Evolutionary conservation across 2,329 filamentous ascomycete species (phyloP), one percentile per base, ranked within the genome.

Genomic region (Cryphonectria radicalis): DNA sequence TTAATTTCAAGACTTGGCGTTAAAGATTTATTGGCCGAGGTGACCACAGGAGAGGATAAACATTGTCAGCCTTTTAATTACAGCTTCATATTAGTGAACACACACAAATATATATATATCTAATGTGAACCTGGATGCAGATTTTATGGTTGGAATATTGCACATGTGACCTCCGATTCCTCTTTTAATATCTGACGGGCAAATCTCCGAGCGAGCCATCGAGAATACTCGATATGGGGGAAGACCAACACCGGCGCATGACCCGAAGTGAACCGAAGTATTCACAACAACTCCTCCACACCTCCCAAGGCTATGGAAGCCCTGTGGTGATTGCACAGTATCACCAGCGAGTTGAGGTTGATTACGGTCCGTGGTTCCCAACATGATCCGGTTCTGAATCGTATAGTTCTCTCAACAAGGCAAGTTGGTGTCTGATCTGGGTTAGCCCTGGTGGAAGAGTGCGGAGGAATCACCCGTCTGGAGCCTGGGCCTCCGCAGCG

Each of bases 371-470:
- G 62, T 8, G 5, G 42, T 63, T 37, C 60, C 62, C 37, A 63
- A 17, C 11, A 63, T n/a, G 13, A 42, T 43, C 22, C 11, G 19
- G 55, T 37, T 17, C 25, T 25, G 62, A 42, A 4, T 14, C 14
- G 17, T 17, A 42, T 43, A 43, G 2, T 11, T 7, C 40, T 25
- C 62, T 63, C 37, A 63, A 11, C 17, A 63, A 19, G 22, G 37
- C 4, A 63, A n/a, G 37, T 7, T 63, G n/a, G 13, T n/a, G 19
- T 25, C 37, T 22, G 37, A 10, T 42, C 40, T 14, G 11, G 62
- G 62, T 42, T 42, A 40, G 62, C 62, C 28, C 62, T 63, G 62
- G 62, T 43, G 62, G 62, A 63, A 43, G 37, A 63, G 46, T 43
- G 62, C 40, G n/a, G 62, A n/a, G n/a, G 37, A 14, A 43, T 46